These are phyloP conservation scores for Mantamonas sphyraenae DNA, from an alignment of 78 protist genomes.

Conservation along the genomic window DNA sequence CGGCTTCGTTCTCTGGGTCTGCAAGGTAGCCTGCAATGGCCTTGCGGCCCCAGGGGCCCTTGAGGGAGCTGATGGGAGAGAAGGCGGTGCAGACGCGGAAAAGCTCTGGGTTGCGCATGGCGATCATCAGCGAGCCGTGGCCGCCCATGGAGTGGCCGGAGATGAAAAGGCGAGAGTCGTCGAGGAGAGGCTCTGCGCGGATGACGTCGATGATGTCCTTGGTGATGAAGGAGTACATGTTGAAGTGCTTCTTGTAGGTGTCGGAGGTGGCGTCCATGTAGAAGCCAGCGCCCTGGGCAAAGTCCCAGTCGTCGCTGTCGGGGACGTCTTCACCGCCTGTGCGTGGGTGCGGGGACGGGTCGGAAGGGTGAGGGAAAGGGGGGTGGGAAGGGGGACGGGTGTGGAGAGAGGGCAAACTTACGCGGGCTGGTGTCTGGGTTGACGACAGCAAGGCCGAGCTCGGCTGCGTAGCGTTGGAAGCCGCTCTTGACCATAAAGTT, in stretches of 20 bases:
- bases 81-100: neutral
- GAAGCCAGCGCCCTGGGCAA: conserved; percentile 84
- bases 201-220: conserved; percentile 62
- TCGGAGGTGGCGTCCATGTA: conserved; percentile 76
- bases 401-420: neutral
- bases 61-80: conserved; percentile 66
- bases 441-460: conserved; percentile 41
- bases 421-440: conserved; percentile 86
- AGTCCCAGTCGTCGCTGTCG: conserved; percentile 36
- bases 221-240: conserved; percentile 76
- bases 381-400: neutral
- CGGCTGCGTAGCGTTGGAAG: conserved; percentile 44
- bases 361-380: neutral
- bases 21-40: conserved; percentile 76
- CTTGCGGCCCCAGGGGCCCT: conserved; percentile 56
- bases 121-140: conserved; percentile 73
- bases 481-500: conserved; percentile 73
- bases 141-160: conserved; percentile 84
- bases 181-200: neutral
- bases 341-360: neutral
- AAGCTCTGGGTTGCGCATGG: conserved; percentile 47
- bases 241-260: conserved; percentile 50
- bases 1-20: conserved; percentile 12
- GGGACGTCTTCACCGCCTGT: neutral
- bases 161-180: neutral